These are phyloP conservation scores for Blumeria graminis DNA, from an alignment of 2,329 filamentous ascomycete genomes.

Conservation along the genomic window DNA sequence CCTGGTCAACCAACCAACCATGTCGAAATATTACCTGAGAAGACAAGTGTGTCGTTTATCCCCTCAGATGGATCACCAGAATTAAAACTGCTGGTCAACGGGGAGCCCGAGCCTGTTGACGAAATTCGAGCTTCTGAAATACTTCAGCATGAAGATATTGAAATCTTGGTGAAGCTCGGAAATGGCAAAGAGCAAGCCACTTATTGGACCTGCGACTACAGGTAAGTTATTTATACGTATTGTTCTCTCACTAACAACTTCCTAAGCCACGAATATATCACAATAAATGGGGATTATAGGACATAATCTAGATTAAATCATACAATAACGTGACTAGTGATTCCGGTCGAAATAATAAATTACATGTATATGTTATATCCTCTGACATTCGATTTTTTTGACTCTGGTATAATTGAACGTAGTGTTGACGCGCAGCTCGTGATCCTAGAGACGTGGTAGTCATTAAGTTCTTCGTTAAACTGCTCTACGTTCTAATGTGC, in stretches of 20 bases:
- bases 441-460: no score
- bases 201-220: constrained; percentile 74
- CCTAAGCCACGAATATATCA: constrained; percentile 37
- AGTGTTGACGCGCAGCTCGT: no score
- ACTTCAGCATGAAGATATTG: constrained; percentile 50
- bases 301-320: constrained; percentile 19
- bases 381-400: no score
- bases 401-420: no score
- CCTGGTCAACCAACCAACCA: constrained; percentile 33
- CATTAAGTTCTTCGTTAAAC: no score
- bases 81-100: constrained; percentile 52
- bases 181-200: constrained; percentile 43
- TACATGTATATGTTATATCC: no score
- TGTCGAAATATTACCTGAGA: constrained; percentile 38
- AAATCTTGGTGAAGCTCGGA: constrained; percentile 52
- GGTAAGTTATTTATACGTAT: constrained; percentile 27
- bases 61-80: constrained; percentile 54
- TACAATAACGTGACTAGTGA: no score
- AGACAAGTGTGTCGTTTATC: constrained; percentile 57
- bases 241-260: constrained; percentile 5
- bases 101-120: constrained; percentile 58
- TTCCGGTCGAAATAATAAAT: no score
- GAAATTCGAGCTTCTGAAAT: constrained; percentile 58
- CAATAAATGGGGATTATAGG: constrained; percentile 43
- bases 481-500: no score